These are phyloP conservation scores for Nicotiana rustica DNA, from an alignment of 305 asterid genomes.

Conservation along the genomic window DNA sequence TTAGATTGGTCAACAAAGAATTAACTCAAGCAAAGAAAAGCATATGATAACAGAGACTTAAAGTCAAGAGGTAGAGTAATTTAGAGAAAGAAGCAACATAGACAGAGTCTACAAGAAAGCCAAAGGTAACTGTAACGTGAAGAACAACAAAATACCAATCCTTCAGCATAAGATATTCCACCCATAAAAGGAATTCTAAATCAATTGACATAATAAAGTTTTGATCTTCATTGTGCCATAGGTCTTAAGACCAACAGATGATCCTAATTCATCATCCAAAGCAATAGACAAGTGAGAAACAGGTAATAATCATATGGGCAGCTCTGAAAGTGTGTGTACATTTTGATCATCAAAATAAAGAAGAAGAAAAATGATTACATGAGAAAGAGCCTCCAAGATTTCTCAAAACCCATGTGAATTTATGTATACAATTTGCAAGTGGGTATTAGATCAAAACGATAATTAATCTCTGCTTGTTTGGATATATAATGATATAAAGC, in stretches of 20 bases:
- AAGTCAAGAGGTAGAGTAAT: constrained; percentile 9
- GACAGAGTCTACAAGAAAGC: constrained; percentile 31
- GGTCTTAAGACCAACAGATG: constrained; percentile 40
- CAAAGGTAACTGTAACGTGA: constrained; percentile 56
- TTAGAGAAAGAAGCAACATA: constrained; percentile 33
- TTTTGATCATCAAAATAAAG: constrained; percentile 40
- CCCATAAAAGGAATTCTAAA: constrained; percentile 39
- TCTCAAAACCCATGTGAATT: constrained; percentile 59
- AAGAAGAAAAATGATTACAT: constrained; percentile 54
- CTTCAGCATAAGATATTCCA: constrained; percentile 55
- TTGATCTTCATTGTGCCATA: constrained; percentile 47
- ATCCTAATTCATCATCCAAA: constrained; percentile 48
- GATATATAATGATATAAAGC: constrained; percentile 23
- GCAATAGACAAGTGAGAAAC: background rate
- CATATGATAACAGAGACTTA: background rate
- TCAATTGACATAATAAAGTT: constrained; percentile 45
- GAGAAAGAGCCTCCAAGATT: constrained; percentile 57
- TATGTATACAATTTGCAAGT: constrained; percentile 33
- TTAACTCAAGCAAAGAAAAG: constrained; percentile 1
- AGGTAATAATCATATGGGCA: constrained; percentile 27
- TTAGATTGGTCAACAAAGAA: background rate
- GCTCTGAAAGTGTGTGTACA: constrained; percentile 36
- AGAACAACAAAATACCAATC: constrained; percentile 62
- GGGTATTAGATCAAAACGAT: constrained; percentile 42
- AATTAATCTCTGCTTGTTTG: constrained; percentile 5